Evolutionary conservation across 495 filamentous ascomycete species (phyloP).

Genomic region (Neurospora sp.): DNA sequence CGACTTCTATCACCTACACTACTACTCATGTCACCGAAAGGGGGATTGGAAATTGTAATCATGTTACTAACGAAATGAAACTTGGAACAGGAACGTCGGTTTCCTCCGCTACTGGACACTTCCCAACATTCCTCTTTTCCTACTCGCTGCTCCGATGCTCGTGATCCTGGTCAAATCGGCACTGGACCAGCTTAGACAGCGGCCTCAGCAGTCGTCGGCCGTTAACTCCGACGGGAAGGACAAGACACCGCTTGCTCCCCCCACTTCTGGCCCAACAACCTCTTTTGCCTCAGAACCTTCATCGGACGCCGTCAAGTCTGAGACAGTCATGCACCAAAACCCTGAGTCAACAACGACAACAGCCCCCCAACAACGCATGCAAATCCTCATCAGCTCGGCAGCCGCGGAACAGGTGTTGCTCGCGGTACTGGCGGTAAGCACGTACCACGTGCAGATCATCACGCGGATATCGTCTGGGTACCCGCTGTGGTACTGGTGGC

Average conservation of each 20-base stretch:
- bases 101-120: constrained; percentile 86
- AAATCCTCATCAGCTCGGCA: constrained; percentile 39
- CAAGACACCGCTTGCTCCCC: too few relatives aligned
- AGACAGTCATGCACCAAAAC: too few relatives aligned
- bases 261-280: too few relatives aligned
- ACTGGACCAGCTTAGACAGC: constrained; percentile 29
- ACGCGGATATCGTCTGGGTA: constrained; percentile 82
- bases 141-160: constrained; percentile 73
- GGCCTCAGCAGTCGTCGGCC: neutral
- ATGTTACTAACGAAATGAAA: constrained; percentile 2
- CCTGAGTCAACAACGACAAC: neutral
- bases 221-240: too few relatives aligned
- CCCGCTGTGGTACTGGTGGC: constrained; percentile 81
- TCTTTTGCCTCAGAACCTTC: neutral
- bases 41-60: neutral
- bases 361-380: constrained; percentile 2
- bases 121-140: constrained; percentile 78
- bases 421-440: constrained; percentile 54
- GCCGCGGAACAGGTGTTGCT: constrained; percentile 66
- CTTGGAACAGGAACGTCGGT: constrained; percentile 59
- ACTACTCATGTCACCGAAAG: neutral
- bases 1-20: neutral
- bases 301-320: constrained; percentile 1
- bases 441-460: constrained; percentile 88
- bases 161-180: constrained; percentile 54